These are phyloP conservation scores for Colletotrichum lupini DNA, from an alignment of 2,329 filamentous ascomycete genomes.

Conservation along the genomic window DNA sequence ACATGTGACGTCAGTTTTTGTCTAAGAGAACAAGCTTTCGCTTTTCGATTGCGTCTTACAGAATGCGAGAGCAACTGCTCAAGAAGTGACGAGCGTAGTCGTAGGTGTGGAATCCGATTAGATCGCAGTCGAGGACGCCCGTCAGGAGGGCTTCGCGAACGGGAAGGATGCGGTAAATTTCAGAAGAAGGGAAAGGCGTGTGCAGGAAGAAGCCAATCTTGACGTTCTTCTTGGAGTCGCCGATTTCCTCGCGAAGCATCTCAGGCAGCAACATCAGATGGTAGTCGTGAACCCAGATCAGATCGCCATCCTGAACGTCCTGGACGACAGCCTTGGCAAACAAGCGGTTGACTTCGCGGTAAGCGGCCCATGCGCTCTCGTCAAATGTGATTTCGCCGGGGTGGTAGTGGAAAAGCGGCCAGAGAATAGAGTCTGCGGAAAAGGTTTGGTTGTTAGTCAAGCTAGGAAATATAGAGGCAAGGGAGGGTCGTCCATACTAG, in stretches of 20 bases:
- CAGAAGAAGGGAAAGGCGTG: conserved; percentile 95
- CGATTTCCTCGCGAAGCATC: conserved; percentile 93
- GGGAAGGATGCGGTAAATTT: conserved; percentile 95
- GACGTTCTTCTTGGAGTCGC: conserved; percentile 84
- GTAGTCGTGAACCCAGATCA: conserved; percentile 99
- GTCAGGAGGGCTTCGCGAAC: conserved; percentile 89
- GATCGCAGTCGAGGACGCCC: conserved; percentile 90
- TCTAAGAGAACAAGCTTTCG: not conserved
- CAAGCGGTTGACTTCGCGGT: conserved; percentile 90
- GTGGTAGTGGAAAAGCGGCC: conserved; percentile 99
- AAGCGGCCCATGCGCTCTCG: conserved; percentile 92
- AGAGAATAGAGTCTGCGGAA: conserved; percentile 86
- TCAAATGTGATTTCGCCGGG: conserved; percentile 98
- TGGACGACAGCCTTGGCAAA: conserved; percentile 90
- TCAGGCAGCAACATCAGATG: conserved; percentile 96
- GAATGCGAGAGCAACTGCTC: conserved; percentile 93
- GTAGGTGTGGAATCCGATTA: conserved; percentile 98
- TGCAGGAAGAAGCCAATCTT: conserved; percentile 99
- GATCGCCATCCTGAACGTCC: conserved; percentile 90
- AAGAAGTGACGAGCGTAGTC: conserved; percentile 99
- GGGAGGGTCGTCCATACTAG: conserved; percentile 71
- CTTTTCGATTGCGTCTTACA: conserved; percentile 61
- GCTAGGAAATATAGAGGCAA: conserved; percentile 8
- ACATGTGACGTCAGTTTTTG: not conserved
- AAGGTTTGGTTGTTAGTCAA: conserved; percentile 2